Evolutionary conservation across 306 rosid species (phyloP), one percentile per base, ranked within the genome.

Genomic region (Sindora glabra): DNA sequence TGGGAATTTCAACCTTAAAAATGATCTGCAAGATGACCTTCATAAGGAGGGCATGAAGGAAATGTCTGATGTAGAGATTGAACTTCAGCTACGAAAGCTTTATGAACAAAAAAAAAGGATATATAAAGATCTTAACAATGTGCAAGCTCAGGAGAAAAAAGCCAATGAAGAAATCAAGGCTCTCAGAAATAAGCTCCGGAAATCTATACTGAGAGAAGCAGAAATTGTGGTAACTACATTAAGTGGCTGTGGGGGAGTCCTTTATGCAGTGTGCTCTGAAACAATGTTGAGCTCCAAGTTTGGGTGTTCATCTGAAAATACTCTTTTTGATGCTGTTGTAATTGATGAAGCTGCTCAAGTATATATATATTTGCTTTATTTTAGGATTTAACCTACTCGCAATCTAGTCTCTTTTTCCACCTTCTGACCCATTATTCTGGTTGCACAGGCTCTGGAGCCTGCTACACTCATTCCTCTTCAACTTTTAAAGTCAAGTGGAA

Each of bases 281-380:
- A 77, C 89, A 55, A 75, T 83, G 73, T 67, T 79, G 48, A 58
- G 75, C 74, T 78, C 83, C 74, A 92, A 83, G 76, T 83, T 83
- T 78, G 77, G 96, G 26, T 81, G 74, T 70, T 85, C 94, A 62
- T 78, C 95, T 60, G 96, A 92, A 71, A 77, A 78, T 56, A 80
- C 83, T 58, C 95, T 88, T 57, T 92, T 92, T 39, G 95, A 83
- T 83, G 94, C 98, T 63, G 85, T 88, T 61, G 83, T 92, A 67
- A 82, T 81, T 60, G 98, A 92, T 75, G 98, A 92, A 83, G 98
- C 96, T 68, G 95, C 98, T 62, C 95, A 88, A 68, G 98, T 92
- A 83, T 76, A 68, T 55, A 72, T 64, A 48, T 48, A 27, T 63
- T 50, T 48, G 16, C 30, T 74, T 46, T 78, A 13, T 54, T 25